Conservation (phyloP, 345 rosid genomes). For the Aquilaria malaccensis region DNA sequence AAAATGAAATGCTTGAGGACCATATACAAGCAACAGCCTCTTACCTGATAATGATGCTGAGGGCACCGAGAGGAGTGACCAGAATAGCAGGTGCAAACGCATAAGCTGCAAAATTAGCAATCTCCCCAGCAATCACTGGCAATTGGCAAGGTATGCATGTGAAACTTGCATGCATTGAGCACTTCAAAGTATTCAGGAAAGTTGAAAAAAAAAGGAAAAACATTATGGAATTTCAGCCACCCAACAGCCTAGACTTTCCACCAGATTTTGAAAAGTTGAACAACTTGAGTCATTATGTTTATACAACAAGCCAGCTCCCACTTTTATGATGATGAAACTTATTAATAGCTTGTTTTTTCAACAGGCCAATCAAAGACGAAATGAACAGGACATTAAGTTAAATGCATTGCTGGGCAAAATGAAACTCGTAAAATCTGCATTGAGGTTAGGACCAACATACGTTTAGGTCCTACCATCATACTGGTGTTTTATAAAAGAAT, state of each 20-base stretch:
- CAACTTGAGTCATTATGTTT: not conserved
- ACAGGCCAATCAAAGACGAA: too few relatives aligned
- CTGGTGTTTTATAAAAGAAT: too few relatives aligned
- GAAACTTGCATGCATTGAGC: conserved; percentile 9
- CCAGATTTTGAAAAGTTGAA: not conserved
- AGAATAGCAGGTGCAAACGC: conserved; percentile 91
- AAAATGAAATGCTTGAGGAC: not conserved
- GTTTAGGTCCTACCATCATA: too few relatives aligned
- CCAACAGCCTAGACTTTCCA: too few relatives aligned
- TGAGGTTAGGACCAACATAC: too few relatives aligned
- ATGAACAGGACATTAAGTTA: too few relatives aligned
- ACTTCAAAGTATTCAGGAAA: not conserved
- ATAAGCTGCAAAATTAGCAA: conserved; percentile 88
- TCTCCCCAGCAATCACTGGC: conserved; percentile 85
- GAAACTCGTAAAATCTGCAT: too few relatives aligned
- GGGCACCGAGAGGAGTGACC: conserved; percentile 87
- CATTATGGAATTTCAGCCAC: too few relatives aligned
- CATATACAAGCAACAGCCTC: conserved; percentile 5
- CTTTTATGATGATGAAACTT: too few relatives aligned
- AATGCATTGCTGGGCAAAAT: too few relatives aligned
- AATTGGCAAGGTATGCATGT: conserved; percentile 13
- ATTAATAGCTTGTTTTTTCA: too few relatives aligned
- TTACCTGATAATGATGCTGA: conserved; percentile 80
- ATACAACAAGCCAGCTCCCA: too few relatives aligned
- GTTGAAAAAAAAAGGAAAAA: not conserved